Evolutionary conservation across 2,329 filamentous ascomycete species (phyloP).

Genomic region (Fusarium bulbicola): DNA sequence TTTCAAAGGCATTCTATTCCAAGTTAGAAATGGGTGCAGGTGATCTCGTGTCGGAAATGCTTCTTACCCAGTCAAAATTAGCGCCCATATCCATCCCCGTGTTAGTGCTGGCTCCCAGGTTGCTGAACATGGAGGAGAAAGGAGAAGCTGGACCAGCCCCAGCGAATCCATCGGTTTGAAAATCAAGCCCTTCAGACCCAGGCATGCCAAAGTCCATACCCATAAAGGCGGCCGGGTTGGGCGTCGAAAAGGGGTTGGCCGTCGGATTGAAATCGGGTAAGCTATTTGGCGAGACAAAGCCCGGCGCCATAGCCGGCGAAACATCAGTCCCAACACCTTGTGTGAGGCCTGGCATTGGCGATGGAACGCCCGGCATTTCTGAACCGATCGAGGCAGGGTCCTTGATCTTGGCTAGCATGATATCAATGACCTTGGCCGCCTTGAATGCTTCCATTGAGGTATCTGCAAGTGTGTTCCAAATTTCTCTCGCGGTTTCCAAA

Average conservation of each 20-base stretch:
- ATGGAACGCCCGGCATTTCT: conserved; percentile 14
- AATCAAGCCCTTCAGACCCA: conserved; percentile 44
- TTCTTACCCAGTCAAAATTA: conserved; percentile 68
- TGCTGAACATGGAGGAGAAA: conserved; percentile 63
- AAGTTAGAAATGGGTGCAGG: conserved; percentile 38
- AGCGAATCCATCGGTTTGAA: conserved; percentile 45
- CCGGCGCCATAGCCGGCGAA: conserved; percentile 40
- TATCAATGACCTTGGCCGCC: conserved; percentile 79
- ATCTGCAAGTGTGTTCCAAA: conserved; percentile 83
- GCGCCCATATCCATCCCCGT: conserved; percentile 55
- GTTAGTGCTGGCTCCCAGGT: conserved; percentile 46
- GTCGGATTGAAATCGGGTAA: conserved; percentile 41
- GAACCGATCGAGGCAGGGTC: conserved; percentile 30
- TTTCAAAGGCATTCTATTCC: conserved; percentile 63
- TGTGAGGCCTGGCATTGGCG: conserved; percentile 38
- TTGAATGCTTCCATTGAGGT: conserved; percentile 91
- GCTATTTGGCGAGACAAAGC: conserved; percentile 39
- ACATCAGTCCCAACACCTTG: conserved; percentile 53
- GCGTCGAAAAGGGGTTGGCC: conserved; percentile 46
- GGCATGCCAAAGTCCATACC: conserved; percentile 55
- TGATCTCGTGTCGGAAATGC: background rate
- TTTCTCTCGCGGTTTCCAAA: conserved; percentile 76
- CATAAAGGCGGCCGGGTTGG: conserved; percentile 53
- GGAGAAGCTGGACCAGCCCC: conserved; percentile 51
- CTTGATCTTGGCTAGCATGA: conserved; percentile 83